Conservation (phyloP, 331 rosid species). For the Malus hybrid region DNA sequence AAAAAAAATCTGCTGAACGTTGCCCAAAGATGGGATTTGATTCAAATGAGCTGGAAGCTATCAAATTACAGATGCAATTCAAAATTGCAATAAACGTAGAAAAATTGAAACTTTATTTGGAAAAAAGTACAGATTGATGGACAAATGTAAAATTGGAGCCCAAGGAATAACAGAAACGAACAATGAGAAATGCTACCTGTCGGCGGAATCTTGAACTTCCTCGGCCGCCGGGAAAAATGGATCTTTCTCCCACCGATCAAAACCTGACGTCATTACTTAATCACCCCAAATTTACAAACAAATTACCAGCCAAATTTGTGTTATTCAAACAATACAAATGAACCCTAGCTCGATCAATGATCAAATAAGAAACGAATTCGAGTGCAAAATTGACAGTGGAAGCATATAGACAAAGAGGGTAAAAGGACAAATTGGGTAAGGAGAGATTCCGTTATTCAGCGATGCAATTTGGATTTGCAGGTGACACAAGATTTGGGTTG, state of each 20-base stretch:
- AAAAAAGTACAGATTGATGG: not conserved
- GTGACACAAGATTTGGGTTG: not conserved
- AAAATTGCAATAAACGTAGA: not conserved
- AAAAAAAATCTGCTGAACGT: not conserved
- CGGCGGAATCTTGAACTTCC: conserved; percentile 95
- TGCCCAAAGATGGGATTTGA: not conserved
- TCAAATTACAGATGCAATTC: not conserved
- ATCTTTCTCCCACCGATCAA: conserved; percentile 96
- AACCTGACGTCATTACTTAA: conserved; percentile 64
- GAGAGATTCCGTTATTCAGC: not conserved
- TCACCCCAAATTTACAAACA: not conserved
- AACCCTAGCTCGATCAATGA: conserved; percentile 21
- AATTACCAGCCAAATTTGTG: not conserved
- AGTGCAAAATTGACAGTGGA: not conserved
- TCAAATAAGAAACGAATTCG: not conserved
- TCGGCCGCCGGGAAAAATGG: conserved; percentile 90
- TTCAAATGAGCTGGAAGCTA: not conserved
- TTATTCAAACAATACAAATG: not conserved
- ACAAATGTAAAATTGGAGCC: not conserved
- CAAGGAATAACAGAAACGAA: not conserved
- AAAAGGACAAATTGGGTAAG: no score
- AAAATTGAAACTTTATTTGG: not conserved
- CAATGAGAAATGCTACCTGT: conserved; percentile 53
- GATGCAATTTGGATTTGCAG: not conserved
- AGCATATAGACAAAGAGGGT: not conserved